Conservation (phyloP, 495 filamentous ascomycete genomes). For the Talaromyces ruber region DNA sequence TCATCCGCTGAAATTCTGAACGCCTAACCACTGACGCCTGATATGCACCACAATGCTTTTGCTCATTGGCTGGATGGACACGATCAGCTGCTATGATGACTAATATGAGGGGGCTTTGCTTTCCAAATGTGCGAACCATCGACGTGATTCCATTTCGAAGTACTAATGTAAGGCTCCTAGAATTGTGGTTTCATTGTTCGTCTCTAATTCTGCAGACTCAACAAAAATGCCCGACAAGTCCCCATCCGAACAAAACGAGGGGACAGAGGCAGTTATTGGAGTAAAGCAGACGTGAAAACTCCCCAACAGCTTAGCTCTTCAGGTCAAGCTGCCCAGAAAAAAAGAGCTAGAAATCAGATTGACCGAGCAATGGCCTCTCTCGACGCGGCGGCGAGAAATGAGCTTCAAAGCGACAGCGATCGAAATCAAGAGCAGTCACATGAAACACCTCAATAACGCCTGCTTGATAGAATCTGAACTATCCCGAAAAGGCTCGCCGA, state of each 20-base stretch:
- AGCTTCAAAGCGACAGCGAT: neutral
- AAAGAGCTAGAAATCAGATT: neutral
- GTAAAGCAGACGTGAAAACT: conserved; percentile 4
- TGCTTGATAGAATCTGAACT: neutral
- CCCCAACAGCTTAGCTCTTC: neutral
- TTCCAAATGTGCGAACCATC: too few species aligned
- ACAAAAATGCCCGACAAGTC: too few species aligned
- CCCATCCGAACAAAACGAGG: conserved; percentile 1
- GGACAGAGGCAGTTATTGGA: conserved; percentile 2
- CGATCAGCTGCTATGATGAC: too few species aligned
- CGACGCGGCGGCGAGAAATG: neutral
- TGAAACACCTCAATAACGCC: neutral
- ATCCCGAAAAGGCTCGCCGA: conserved; percentile 12
- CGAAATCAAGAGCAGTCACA: neutral
- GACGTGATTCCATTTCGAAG: too few species aligned
- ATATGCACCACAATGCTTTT: too few species aligned
- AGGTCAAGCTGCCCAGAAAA: neutral
- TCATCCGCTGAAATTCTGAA: too few species aligned
- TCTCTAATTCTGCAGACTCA: too few species aligned
- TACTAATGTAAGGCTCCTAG: too few species aligned
- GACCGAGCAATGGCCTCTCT: neutral
- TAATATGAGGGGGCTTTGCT: too few species aligned
- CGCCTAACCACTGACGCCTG: too few species aligned
- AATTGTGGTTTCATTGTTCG: too few species aligned
- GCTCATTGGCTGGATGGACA: too few species aligned